Base-by-base conservation (phyloP, 2,329 filamentous ascomycete genomes). In the Exophiala mesophila region DNA sequence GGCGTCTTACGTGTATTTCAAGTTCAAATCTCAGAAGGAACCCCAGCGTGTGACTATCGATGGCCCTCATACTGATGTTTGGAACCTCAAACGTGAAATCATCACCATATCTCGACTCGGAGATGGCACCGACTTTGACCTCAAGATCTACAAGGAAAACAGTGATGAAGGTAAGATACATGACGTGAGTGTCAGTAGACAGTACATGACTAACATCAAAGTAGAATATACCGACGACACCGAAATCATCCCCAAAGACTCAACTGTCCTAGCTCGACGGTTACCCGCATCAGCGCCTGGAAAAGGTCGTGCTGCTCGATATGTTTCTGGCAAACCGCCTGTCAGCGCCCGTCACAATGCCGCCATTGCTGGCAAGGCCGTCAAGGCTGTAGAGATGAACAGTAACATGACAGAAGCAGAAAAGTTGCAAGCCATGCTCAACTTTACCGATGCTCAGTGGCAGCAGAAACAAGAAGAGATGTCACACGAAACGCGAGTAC, bases 1-100 rank as follows among this genome's bases (percentile, higher is more conserved):
- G 89, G 80, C 88, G 63, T 95, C 92, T 44, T 97, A 89, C 55
- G 92, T 98, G 62, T 97, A 96, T 71, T 98, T 96, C 85, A 95
- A 95, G 72, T 98, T 98, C 82, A 97, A 96, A 72, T 97, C 90
- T 57, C 88, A 94, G 64, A 96, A 88, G 72, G 92, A 97, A 63
- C 87, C 88, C 47, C 88, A 88, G 44, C 82, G 89, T 61, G 88
- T 98, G 59, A 86, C 89, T 61, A 97, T 98, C 66, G 90, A 98
- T 68, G 92, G 92, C 62, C 96, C 90, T 58, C 88, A 88, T 67
- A 94, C 97, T 62, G 95, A 90, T 49, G 92, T 97, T 52, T 98
- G 97, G 69, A 94, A 98, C 64, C 76, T 98, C 62, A 98, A 98
- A 72, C 85, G 90, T 72, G 92, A 97, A 70, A 98, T 98, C 61